Evolutionary conservation across 192 early-diverging fungal species (phyloP), one percentile per base, ranked within the genome.

Genomic region (Rhizoclosmatium globosum): DNA sequence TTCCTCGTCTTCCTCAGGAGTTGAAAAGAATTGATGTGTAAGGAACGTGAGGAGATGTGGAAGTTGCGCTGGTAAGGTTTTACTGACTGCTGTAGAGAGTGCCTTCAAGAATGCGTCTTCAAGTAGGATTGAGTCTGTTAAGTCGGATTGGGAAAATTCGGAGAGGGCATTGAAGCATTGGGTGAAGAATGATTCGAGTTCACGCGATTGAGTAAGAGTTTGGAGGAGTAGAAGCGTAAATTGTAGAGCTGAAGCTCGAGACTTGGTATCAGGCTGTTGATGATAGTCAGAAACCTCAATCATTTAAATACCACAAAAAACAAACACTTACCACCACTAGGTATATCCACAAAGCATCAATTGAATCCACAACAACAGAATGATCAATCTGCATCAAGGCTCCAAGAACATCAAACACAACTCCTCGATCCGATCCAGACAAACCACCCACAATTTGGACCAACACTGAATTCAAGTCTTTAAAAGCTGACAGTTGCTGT

Each of bases 1-100:
- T 39, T 19, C 21, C 0, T 7, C 60, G 23, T 62, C 60, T 21
- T 9, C 7, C 6, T 62, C 60, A n/a, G 53, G 53, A 53, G 50
- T 13, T 21, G 7, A 7, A 21, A 62, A 39, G 23, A 62, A 62
- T 21, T 62, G 60, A 23, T 62, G 15, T 7, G 21, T 15, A 47
- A 60, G 61, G 23, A 74, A 38, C 15, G 41, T 42, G 58, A 74
- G 39, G 3, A 74, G 60, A 11, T 13, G 19, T n/a, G 72, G 57
- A 23, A 74, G 7, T 62, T 74, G 72, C 2, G 72, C 61, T 0
- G 72, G 72, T 62, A 74, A 59, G 9, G 72, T 74, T 47, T 74
- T 74, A 4, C 58, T 59, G 15, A 74, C 44, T n/a, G 31, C 59
- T 6, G 39, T 47, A 23, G 72, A 60, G 44, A 74, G 43, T 21